phyloP scores from a whole-genome alignment of 495 filamentous ascomycete genomes.

The Penicillium taxi region DNA sequence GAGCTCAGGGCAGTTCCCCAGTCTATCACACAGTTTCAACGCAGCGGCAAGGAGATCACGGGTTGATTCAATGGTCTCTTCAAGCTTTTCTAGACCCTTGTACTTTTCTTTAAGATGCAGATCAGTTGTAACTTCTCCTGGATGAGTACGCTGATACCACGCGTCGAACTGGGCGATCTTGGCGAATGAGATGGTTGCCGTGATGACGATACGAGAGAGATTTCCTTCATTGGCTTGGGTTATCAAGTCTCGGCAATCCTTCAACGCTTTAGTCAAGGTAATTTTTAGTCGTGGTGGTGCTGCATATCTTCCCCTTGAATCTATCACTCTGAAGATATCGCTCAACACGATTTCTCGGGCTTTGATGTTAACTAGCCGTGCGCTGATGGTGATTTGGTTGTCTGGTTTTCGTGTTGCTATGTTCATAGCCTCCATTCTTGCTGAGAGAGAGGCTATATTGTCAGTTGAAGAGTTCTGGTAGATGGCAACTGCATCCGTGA shows the following conservation, averaged over 20 bases:
- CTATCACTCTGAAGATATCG: slow-evolving; percentile 5
- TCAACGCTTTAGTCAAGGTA: background rate
- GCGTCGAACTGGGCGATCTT: slow-evolving; percentile 5
- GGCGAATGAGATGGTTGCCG: slow-evolving; percentile 6
- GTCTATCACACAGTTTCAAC: slow-evolving; percentile 2
- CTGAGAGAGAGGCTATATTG: slow-evolving; percentile 1
- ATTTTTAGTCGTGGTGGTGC: background rate
- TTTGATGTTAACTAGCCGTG: slow-evolving; percentile 4
- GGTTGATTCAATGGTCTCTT: background rate
- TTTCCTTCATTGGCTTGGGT: slow-evolving; percentile 2
- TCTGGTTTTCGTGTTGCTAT: slow-evolving; percentile 3
- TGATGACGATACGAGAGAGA: slow-evolving; percentile 8
- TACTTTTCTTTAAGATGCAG: background rate
- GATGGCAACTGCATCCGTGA: slow-evolving; percentile 6
- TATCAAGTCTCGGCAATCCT: slow-evolving; percentile 7
- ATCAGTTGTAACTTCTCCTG: background rate
- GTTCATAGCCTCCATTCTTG: background rate
- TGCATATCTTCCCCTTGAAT: background rate
- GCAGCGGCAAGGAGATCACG: slow-evolving; percentile 4
- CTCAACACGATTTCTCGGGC: background rate
- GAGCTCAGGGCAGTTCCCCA: slow-evolving; percentile 6
- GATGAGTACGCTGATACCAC: slow-evolving; percentile 5
- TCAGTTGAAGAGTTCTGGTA: background rate
- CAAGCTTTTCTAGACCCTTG: background rate
- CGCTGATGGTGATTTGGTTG: slow-evolving; percentile 8